Conservation (phyloP, 2,329 filamentous ascomycete genomes). For the Aspergillus carbonarius region DNA sequence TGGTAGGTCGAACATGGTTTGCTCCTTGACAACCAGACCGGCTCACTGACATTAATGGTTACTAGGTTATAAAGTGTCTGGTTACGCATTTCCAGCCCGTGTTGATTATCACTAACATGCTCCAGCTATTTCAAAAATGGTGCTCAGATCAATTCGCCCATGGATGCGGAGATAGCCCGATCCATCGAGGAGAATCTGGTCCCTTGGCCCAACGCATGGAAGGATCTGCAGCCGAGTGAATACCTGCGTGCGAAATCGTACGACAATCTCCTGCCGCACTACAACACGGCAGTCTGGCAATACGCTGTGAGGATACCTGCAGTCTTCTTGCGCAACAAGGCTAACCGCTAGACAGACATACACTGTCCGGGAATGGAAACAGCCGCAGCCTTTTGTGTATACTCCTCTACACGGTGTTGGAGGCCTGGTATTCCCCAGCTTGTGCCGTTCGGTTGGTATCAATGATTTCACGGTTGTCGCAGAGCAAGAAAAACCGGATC, state of each 20-base stretch:
- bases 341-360: conserved; percentile 28
- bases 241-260: conserved; percentile 30
- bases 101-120: conserved; percentile 21
- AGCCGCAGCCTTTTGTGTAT: conserved; percentile 41
- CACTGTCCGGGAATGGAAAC: conserved; percentile 28
- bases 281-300: conserved; percentile 30
- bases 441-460: conserved; percentile 37
- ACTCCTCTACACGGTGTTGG: conserved; percentile 45
- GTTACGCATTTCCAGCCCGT: not conserved
- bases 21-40: not conserved
- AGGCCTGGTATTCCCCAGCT: conserved; percentile 31
- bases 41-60: conserved; percentile 14
- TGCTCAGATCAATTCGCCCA: conserved; percentile 64
- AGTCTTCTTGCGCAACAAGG: not conserved
- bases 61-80: conserved; percentile 61
- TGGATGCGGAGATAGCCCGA: conserved; percentile 58
- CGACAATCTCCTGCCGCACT: conserved; percentile 28
- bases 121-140: conserved; percentile 61
- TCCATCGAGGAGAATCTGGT: conserved; percentile 57
- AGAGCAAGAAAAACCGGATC: conserved; percentile 58
- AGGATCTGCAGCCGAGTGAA: conserved; percentile 47
- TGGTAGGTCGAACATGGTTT: conserved; percentile 33
- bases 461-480: conserved; percentile 35
- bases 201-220: conserved; percentile 48
- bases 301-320: conserved; percentile 30